Percentiles rank a stretch among this genome's conserved stretches.
Conservation (phyloP, 306 rosid species). For the Malus sieversii region DNA sequence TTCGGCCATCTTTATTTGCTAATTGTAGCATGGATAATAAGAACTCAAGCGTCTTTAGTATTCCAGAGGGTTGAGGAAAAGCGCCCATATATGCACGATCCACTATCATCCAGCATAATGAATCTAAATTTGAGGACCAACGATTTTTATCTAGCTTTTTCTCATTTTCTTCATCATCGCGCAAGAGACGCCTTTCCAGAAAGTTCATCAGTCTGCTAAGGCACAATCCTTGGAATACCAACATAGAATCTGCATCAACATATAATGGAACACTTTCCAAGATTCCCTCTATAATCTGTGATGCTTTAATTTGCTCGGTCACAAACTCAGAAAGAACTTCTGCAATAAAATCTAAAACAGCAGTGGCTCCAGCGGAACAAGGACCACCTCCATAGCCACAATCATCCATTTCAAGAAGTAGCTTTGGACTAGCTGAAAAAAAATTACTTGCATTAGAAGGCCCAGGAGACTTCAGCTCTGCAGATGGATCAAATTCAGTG, state of each 20-base stretch:
- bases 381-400: slow-evolving; percentile 99
- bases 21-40: slow-evolving; percentile 93
- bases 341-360: slow-evolving; percentile 88
- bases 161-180: slow-evolving; percentile 96
- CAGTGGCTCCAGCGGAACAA: slow-evolving; percentile 94
- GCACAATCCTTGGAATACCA: slow-evolving; percentile 95
- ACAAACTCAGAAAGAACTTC: slow-evolving; percentile 93
- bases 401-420: slow-evolving; percentile 81
- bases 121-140: slow-evolving; percentile 92
- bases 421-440: slow-evolving; percentile 65
- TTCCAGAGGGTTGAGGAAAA: slow-evolving; percentile 84
- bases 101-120: slow-evolving; percentile 92
- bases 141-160: slow-evolving; percentile 92
- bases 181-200: slow-evolving; percentile 92
- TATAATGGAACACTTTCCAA: slow-evolving; percentile 80
- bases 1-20: slow-evolving; percentile 94
- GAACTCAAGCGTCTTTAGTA: slow-evolving; percentile 87
- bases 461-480: slow-evolving; percentile 64
- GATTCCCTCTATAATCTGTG: slow-evolving; percentile 68
- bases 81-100: slow-evolving; percentile 99
- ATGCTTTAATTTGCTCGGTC: slow-evolving; percentile 86
- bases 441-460: slow-evolving; percentile 49
- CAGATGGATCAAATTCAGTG: slow-evolving; percentile 54
- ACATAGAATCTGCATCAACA: slow-evolving; percentile 71
- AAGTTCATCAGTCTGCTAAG: slow-evolving; percentile 87